Conservation (phyloP, 2,329 filamentous ascomycete species). For the Cladosporium sp. region DNA sequence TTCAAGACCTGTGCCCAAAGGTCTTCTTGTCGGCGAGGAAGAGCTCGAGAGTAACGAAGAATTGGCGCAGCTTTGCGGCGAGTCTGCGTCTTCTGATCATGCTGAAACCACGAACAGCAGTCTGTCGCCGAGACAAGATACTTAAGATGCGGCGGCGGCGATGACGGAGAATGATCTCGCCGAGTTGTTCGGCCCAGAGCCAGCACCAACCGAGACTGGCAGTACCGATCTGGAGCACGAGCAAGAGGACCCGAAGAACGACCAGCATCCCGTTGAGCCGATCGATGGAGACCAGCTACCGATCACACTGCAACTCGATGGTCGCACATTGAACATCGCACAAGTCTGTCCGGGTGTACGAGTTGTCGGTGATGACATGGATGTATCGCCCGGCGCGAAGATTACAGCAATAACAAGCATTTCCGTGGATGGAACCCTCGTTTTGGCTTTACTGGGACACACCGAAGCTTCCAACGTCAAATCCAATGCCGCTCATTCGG, state of each 20-base stretch:
- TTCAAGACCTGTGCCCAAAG: background rate
- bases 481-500: too few relatives aligned
- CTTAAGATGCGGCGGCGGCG: background rate
- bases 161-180: background rate
- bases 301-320: background rate
- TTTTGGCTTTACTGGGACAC: background rate
- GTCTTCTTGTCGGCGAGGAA: too few relatives aligned
- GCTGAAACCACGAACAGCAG: too few relatives aligned
- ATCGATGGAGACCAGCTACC: background rate
- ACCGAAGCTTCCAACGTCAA: too few relatives aligned
- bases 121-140: too few relatives aligned
- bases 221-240: too few relatives aligned
- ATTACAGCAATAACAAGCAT: background rate
- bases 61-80: too few relatives aligned
- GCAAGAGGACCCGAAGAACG: too few relatives aligned
- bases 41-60: too few relatives aligned
- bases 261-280: background rate
- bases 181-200: background rate
- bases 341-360: background rate
- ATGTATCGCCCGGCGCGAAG: background rate
- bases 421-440: background rate
- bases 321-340: background rate
- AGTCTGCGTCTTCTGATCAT: too few relatives aligned
- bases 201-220: background rate
- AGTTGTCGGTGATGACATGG: background rate